phyloP scores from a whole-genome alignment of 169 alveolate genomes.

The Plasmodium gallinaceum region DNA sequence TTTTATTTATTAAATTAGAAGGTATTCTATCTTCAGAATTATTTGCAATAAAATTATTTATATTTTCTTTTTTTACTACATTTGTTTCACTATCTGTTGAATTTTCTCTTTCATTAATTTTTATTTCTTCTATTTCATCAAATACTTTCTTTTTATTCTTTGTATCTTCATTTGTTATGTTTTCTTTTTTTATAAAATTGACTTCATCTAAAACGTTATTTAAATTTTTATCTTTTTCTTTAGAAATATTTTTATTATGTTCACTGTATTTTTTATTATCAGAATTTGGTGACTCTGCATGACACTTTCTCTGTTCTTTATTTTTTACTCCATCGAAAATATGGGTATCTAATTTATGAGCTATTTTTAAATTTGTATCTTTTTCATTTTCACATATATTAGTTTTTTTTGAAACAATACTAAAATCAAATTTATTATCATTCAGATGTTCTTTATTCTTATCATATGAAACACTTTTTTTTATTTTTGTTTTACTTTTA shows the following conservation, averaged over 20 bases:
- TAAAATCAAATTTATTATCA: slow-evolving; percentile 1
- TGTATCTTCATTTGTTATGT: not conserved
- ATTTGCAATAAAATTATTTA: not conserved
- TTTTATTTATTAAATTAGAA: not conserved
- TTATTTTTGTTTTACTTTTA: no score
- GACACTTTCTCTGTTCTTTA: not conserved
- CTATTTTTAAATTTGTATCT: no score
- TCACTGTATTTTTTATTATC: not conserved
- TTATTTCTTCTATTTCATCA: not conserved
- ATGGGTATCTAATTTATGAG: no score
- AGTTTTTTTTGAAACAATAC: not conserved
- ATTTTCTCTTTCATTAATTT: not conserved
- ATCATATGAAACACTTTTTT: no score
- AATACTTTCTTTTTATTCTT: not conserved
- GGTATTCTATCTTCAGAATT: not conserved
- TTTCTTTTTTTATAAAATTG: no score
- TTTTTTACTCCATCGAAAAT: slow-evolving; percentile 9
- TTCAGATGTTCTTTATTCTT: not conserved
- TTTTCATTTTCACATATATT: no score
- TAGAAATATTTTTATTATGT: not conserved
- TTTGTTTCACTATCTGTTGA: slow-evolving; percentile 20
- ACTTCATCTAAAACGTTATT: no score
- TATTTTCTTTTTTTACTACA: not conserved
- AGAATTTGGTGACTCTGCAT: not conserved
- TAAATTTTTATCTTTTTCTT: not conserved